Percentiles rank a stretch among this genome's conserved stretches.
These are phyloP conservation scores for Pueraria montana DNA, from an alignment of 306 rosid genomes.

Conservation along the genomic window DNA sequence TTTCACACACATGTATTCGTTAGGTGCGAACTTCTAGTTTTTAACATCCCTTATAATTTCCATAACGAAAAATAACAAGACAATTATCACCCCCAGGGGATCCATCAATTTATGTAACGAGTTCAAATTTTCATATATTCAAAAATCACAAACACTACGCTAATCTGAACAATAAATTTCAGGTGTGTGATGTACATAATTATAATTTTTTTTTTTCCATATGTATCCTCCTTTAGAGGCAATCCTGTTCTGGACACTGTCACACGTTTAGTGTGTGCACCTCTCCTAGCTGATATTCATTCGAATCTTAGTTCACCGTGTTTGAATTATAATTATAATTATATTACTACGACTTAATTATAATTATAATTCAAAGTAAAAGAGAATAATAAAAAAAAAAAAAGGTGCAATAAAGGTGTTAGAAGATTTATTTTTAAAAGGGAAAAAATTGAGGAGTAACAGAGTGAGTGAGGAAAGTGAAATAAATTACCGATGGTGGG, in stretches of 20 bases:
- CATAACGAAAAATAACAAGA: background rate
- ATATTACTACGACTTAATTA: background rate
- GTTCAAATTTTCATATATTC: background rate
- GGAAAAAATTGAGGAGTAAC: background rate
- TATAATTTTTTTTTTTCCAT: background rate
- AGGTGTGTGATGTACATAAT: background rate
- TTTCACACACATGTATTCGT: background rate
- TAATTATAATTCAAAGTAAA: background rate
- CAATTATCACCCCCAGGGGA: background rate
- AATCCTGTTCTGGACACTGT: background rate
- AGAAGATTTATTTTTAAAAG: background rate
- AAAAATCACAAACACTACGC: background rate
- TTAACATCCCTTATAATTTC: background rate
- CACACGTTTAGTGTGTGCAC: too few relatives aligned
- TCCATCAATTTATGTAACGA: background rate
- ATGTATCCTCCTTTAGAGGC: background rate
- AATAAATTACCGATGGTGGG: conserved; percentile 81
- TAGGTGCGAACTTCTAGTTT: background rate
- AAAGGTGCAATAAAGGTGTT: background rate
- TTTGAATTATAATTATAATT: background rate
- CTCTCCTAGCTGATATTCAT: background rate
- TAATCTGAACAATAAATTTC: background rate
- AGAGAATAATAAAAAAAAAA: background rate
- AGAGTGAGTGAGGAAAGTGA: background rate
- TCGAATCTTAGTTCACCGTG: background rate